Evolutionary conservation across 2,329 filamentous ascomycete genomes (phyloP).

Genomic region (Pseudogymnoascus sp.): DNA sequence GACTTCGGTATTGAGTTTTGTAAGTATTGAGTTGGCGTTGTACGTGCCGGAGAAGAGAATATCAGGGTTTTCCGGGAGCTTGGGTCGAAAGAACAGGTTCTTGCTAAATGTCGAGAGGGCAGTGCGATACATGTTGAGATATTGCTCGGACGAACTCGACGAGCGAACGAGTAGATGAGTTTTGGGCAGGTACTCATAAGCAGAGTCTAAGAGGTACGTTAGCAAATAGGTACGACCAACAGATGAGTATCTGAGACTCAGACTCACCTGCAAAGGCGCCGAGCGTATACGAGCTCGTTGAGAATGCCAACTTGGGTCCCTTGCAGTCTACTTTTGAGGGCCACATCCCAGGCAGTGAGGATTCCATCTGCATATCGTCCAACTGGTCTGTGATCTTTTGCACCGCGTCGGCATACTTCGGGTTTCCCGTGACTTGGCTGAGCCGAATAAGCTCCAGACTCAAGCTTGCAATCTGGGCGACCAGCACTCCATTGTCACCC

Average conservation of each 20-base stretch:
- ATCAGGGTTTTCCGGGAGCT: constrained; percentile 51
- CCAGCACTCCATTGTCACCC: constrained; percentile 11
- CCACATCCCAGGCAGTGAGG: constrained; percentile 70
- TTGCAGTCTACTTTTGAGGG: constrained; percentile 54
- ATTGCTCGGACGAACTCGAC: constrained; percentile 47
- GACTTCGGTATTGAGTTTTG: constrained; percentile 31
- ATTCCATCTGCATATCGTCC: constrained; percentile 58
- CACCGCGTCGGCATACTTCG: constrained; percentile 68
- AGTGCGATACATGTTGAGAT: constrained; percentile 55
- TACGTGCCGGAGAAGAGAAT: constrained; percentile 51
- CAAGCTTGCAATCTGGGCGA: constrained; percentile 27
- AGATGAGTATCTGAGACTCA: background rate
- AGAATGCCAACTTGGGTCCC: constrained; percentile 38
- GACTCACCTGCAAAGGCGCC: constrained; percentile 37
- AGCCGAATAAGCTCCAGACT: constrained; percentile 65
- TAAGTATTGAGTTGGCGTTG: constrained; percentile 15
- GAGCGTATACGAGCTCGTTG: constrained; percentile 28
- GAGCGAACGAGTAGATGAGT: constrained; percentile 55
- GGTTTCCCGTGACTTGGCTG: constrained; percentile 58
- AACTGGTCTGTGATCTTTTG: constrained; percentile 65
- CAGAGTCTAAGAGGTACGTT: constrained; percentile 34
- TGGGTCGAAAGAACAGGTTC: constrained; percentile 62
- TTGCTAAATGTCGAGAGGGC: constrained; percentile 52
- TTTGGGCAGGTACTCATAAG: constrained; percentile 55
- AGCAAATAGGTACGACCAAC: constrained; percentile 13